These are phyloP conservation scores for Brassica balearica DNA, from an alignment of 441 rosid genomes.

Conservation along the genomic window DNA sequence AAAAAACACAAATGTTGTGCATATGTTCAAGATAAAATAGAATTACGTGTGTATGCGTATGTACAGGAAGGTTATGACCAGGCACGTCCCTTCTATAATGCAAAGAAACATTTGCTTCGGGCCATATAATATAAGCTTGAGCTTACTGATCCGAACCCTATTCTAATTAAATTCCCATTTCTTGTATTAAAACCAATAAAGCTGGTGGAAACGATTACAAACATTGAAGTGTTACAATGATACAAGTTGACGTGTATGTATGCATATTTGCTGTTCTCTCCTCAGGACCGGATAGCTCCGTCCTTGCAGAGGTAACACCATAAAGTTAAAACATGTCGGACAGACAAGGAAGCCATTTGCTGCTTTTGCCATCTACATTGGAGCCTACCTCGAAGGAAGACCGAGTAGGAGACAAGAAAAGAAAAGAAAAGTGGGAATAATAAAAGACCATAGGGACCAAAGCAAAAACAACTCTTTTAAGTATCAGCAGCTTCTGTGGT, in stretches of 20 bases:
- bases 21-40: too few relatives aligned
- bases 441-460: conserved; percentile 26
- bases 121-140: too few relatives aligned
- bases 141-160: too few relatives aligned
- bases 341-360: conserved; percentile 59
- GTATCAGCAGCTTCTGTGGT: conserved; percentile 48
- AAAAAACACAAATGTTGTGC: too few relatives aligned
- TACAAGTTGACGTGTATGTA: conserved; percentile 44
- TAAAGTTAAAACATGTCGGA: conserved; percentile 54
- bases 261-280: conserved; percentile 40
- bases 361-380: conserved; percentile 54
- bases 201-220: conserved; percentile 31
- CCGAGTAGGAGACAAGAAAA: conserved; percentile 6
- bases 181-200: conserved; percentile 12
- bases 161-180: too few relatives aligned
- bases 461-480: conserved; percentile 45
- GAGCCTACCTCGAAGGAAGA: conserved; percentile 38
- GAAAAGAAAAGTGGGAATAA: conserved; percentile 27
- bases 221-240: conserved; percentile 38
- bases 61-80: too few relatives aligned
- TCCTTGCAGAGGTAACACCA: conserved; percentile 41
- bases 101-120: too few relatives aligned
- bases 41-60: too few relatives aligned
- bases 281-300: conserved; percentile 37
- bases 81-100: too few relatives aligned